Percentiles rank a stretch among this genome's conserved stretches.
phyloP scores from a whole-genome alignment of 1,284 basidiomycete genomes.

The Earliella scabrosa region DNA sequence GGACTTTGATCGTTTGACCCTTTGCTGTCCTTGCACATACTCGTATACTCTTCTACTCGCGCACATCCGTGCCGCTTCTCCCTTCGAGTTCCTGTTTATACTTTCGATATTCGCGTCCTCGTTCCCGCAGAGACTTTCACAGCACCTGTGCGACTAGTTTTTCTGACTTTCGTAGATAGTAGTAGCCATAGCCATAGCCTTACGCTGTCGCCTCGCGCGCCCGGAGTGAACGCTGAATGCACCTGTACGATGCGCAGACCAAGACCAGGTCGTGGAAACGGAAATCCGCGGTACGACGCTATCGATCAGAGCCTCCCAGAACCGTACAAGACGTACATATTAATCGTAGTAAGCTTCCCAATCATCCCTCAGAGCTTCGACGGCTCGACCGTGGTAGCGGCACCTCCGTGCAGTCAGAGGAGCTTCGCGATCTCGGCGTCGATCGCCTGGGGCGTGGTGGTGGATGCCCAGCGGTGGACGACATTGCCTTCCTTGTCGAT shows the following conservation, averaged over 20 bases:
- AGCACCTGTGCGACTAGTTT: conserved; percentile 8
- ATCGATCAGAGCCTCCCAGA: neutral
- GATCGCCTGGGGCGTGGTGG: conserved; percentile 73
- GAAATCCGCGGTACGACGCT: neutral
- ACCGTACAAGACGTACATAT: no score
- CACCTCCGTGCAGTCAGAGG: conserved; percentile 32
- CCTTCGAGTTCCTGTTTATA: neutral
- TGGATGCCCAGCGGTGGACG: conserved; percentile 79
- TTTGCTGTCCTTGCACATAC: neutral
- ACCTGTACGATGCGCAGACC: no score
- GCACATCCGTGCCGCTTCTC: no score
- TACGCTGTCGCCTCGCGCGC: no score
- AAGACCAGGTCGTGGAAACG: no score
- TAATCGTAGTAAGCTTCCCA: no score
- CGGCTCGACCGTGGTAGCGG: conserved; percentile 2
- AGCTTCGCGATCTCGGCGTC: conserved; percentile 70
- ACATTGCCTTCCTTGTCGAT: conserved; percentile 76
- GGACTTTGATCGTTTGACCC: neutral
- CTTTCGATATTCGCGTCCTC: neutral
- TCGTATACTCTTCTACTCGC: neutral
- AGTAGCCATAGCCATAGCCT: no score
- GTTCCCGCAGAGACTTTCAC: conserved; percentile 1
- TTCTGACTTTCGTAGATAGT: no score
- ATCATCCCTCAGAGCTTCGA: neutral
- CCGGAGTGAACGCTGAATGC: no score